These are phyloP conservation scores for Dorcoceras hygrometricum DNA, from an alignment of 257 asterid species.

Conservation along the genomic window DNA sequence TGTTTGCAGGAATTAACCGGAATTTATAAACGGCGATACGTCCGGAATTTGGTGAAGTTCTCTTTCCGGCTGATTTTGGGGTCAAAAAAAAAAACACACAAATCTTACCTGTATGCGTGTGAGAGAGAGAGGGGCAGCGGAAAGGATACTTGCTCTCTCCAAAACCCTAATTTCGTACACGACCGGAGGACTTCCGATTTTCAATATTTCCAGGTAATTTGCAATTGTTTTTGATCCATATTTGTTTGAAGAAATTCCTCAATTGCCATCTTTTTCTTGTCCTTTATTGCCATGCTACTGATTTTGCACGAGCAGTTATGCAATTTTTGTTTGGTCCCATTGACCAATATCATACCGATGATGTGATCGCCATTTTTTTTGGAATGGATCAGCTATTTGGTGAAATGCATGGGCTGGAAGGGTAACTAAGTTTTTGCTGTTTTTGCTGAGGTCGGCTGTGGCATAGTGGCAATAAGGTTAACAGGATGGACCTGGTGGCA, in stretches of 20 bases:
- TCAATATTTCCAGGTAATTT: conserved; percentile 8
- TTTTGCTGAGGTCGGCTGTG: conserved; percentile 32
- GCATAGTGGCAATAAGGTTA: conserved; percentile 27
- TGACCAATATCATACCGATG: conserved; percentile 22
- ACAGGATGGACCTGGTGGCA: conserved; percentile 73
- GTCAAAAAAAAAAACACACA: conserved; percentile 38
- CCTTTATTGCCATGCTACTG: not conserved
- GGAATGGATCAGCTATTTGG: conserved; percentile 37
- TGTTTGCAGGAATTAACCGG: conserved; percentile 43
- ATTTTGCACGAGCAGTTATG: conserved; percentile 2
- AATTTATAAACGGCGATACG: conserved; percentile 46
- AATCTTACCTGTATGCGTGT: conserved; percentile 28
- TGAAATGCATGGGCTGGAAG: conserved; percentile 32
- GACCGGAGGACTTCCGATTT: conserved; percentile 13
- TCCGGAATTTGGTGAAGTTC: conserved; percentile 46
- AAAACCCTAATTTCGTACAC: conserved; percentile 32
- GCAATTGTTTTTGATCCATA: not conserved
- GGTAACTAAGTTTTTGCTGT: conserved; percentile 26
- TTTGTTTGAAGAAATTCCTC: not conserved
- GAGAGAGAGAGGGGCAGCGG: conserved; percentile 30
- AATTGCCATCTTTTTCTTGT: not conserved
- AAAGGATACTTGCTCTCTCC: conserved; percentile 11
- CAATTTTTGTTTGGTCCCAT: conserved; percentile 14
- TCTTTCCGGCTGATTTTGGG: conserved; percentile 38
- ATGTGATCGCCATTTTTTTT: conserved; percentile 25